A percentile compares a stretch with the other conserved stretches of the same genome.
Conservation (phyloP, 495 filamentous ascomycete genomes). For the Penicillium coffeae region DNA sequence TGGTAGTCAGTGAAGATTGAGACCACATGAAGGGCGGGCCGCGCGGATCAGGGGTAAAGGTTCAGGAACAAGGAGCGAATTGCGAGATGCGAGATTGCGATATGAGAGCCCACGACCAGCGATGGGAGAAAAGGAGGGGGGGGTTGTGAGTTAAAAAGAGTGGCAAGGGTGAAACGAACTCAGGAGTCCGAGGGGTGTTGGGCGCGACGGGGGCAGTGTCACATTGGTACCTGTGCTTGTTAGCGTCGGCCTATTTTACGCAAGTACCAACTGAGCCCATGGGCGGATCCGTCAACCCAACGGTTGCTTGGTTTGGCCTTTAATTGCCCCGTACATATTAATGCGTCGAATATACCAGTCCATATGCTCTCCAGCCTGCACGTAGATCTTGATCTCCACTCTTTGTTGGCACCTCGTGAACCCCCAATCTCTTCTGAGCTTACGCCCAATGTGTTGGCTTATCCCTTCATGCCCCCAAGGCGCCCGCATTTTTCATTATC, state of each 20-base stretch:
- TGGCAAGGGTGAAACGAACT: neutral
- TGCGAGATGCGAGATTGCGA: conserved; percentile 11
- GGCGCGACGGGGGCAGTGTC: conserved; percentile 3
- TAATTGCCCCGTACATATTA: too few relatives aligned
- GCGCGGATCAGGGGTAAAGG: too few relatives aligned
- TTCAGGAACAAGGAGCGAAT: conserved; percentile 2
- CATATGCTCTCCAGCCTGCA: too few relatives aligned
- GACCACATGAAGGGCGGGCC: conserved; percentile 46
- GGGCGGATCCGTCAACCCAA: conserved; percentile 1
- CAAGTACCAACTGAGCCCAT: too few relatives aligned
- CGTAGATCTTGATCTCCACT: too few relatives aligned
- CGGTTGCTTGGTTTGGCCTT: neutral
- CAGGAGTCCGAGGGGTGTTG: conserved; percentile 6
- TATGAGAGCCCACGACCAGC: conserved; percentile 37
- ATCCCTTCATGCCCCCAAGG: neutral
- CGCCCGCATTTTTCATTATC: neutral
- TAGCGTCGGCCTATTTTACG: neutral
- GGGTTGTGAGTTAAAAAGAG: conserved; percentile 5
- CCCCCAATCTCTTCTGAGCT: too few relatives aligned
- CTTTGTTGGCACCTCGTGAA: too few relatives aligned
- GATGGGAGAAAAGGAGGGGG: conserved; percentile 7
- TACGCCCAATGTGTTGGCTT: too few relatives aligned
- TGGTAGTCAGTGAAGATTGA: conserved; percentile 25
- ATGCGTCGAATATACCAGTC: too few relatives aligned
- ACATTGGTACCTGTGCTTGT: neutral